Evolutionary conservation across 768 basidiomycete species (phyloP).

Genomic region (Collybia sordida): DNA sequence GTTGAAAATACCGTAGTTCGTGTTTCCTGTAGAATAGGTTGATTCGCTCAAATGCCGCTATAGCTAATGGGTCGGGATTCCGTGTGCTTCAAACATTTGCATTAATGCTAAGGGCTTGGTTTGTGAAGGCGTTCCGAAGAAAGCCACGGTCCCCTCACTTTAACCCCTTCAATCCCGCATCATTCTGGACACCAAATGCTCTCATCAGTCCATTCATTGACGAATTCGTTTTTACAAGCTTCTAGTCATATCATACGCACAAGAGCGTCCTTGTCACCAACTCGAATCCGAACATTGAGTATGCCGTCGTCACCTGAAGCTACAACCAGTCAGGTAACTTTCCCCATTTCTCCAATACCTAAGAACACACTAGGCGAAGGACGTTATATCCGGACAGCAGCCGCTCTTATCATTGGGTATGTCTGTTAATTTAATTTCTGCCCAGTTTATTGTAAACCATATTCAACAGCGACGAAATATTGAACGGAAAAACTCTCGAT

Average conservation of each 20-base stretch:
- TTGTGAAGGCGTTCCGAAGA: not conserved
- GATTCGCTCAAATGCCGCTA: no score
- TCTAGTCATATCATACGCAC: conserved; percentile 5
- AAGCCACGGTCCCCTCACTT: not conserved
- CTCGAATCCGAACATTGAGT: conserved; percentile 5
- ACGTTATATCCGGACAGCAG: conserved; percentile 70
- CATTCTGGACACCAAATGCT: conserved; percentile 6
- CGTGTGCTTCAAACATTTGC: no score
- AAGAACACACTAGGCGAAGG: conserved; percentile 70
- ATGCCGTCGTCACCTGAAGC: conserved; percentile 10
- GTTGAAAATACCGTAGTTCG: no score
- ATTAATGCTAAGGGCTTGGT: no score
- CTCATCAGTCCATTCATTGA: conserved; percentile 9
- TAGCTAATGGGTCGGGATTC: no score
- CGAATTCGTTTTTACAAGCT: conserved; percentile 1
- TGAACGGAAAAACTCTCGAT: conserved; percentile 90
- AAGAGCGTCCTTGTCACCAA: conserved; percentile 4
- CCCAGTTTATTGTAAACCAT: not conserved
- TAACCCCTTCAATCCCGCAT: not conserved
- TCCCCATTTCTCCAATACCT: conserved; percentile 57
- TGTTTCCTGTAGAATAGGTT: no score
- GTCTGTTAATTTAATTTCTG: conserved; percentile 12
- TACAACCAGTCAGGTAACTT: conserved; percentile 20
- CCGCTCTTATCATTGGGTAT: conserved; percentile 75
- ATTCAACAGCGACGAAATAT: conserved; percentile 73